Evolutionary conservation across 2,329 filamentous ascomycete genomes (phyloP).

Genomic region (Zymoseptoria pseudotritici): DNA sequence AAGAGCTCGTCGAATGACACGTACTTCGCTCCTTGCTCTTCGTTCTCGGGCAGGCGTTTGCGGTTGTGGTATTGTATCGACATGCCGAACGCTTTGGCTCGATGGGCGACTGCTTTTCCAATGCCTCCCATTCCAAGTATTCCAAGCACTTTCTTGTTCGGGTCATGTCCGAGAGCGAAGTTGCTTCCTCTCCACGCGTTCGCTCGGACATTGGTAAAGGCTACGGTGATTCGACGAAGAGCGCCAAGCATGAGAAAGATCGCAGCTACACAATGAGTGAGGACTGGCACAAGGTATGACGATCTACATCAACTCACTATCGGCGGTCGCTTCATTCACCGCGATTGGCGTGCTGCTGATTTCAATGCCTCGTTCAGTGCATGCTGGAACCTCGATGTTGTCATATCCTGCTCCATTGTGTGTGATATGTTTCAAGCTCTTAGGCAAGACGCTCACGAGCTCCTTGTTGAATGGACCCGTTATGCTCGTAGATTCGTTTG

Average conservation of each 20-base stretch:
- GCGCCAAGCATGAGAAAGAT: slow-evolving; percentile 48
- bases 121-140: slow-evolving; percentile 57
- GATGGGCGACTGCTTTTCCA: slow-evolving; percentile 42
- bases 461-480: slow-evolving; percentile 43
- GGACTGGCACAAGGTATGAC: not conserved
- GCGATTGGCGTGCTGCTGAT: slow-evolving; percentile 43
- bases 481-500: slow-evolving; percentile 46
- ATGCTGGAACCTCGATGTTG: slow-evolving; percentile 30
- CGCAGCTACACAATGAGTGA: slow-evolving; percentile 27
- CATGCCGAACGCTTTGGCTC: slow-evolving; percentile 50
- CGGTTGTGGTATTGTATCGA: slow-evolving; percentile 54
- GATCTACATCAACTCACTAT: slow-evolving; percentile 13
- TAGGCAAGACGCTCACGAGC: slow-evolving; percentile 36
- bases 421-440: slow-evolving; percentile 38
- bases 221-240: slow-evolving; percentile 42
- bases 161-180: slow-evolving; percentile 45
- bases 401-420: slow-evolving; percentile 39
- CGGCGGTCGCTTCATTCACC: slow-evolving; percentile 45
- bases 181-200: slow-evolving; percentile 40
- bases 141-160: slow-evolving; percentile 46
- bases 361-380: slow-evolving; percentile 31
- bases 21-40: slow-evolving; percentile 43
- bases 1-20: slow-evolving; percentile 51
- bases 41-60: slow-evolving; percentile 31
- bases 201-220: slow-evolving; percentile 40